phyloP scores from a whole-genome alignment of 352 stramenopile species.

The Phytophthora chlamydospora region DNA sequence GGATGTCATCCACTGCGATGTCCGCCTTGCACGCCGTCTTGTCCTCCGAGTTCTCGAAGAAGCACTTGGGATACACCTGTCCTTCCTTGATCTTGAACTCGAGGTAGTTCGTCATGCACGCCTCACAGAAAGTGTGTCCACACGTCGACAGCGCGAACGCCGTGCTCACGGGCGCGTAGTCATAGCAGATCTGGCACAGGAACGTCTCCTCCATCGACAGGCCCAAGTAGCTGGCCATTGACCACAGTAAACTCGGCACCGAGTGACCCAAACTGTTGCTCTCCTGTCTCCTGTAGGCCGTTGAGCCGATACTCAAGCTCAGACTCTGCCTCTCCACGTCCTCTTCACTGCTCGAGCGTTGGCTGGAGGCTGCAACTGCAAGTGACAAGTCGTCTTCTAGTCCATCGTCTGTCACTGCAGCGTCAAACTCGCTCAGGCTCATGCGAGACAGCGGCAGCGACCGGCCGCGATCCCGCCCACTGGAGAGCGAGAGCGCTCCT shows the following conservation, averaged over 20 bases:
- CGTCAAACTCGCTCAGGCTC: conserved; percentile 25
- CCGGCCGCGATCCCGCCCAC: conserved; percentile 30
- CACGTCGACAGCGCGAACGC: conserved; percentile 52
- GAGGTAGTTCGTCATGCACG: conserved; percentile 69
- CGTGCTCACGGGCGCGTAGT: conserved; percentile 49
- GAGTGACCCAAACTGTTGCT: conserved; percentile 39
- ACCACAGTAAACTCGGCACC: conserved; percentile 59
- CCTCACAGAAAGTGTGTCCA: conserved; percentile 62
- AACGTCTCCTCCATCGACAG: conserved; percentile 75
- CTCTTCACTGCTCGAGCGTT: conserved; percentile 18
- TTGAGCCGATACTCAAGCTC: conserved; percentile 9
- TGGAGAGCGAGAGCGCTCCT: conserved; percentile 28
- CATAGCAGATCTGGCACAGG: conserved; percentile 81
- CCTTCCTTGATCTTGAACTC: conserved; percentile 76
- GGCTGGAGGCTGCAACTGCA: conserved; percentile 26
- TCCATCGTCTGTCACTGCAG: conserved; percentile 3
- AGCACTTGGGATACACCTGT: conserved; percentile 79
- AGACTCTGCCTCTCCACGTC: conserved; percentile 5
- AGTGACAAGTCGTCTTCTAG: conserved; percentile 15
- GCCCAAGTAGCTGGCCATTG: conserved; percentile 56
- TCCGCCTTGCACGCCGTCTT: conserved; percentile 44
- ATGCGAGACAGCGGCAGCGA: conserved; percentile 31
- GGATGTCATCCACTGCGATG: conserved; percentile 55
- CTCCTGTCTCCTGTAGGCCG: conserved; percentile 28
- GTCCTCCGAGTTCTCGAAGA: conserved; percentile 46